A percentile compares a stretch with the other conserved stretches of the same genome.
Conservation (phyloP, 306 rosid genomes). For the Pyrus bretschneideri region DNA sequence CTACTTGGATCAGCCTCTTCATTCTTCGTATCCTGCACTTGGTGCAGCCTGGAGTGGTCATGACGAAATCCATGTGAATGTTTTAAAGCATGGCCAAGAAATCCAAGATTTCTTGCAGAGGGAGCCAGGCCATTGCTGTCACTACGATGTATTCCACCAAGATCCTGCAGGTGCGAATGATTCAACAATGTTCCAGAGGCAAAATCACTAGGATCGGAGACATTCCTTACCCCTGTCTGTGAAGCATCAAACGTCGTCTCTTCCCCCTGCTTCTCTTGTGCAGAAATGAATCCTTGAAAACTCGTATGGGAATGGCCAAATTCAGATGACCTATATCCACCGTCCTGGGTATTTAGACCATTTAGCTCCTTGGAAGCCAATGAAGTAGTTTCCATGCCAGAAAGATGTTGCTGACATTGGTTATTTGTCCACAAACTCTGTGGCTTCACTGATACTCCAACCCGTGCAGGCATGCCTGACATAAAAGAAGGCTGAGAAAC, state of each 20-base stretch:
- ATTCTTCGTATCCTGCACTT: constrained; percentile 29
- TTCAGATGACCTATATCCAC: constrained; percentile 20
- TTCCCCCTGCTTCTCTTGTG: constrained; percentile 12
- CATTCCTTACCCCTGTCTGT: constrained; percentile 23
- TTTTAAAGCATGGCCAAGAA: constrained; percentile 15
- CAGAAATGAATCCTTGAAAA: constrained; percentile 27
- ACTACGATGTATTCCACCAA: constrained; percentile 14
- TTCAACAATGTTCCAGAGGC: constrained; percentile 22
- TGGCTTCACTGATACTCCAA: constrained; percentile 19
- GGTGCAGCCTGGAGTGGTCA: constrained; percentile 21
- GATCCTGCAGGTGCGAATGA: constrained; percentile 28
- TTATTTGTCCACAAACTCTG: constrained; percentile 29
- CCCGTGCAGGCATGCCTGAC: constrained; percentile 27
- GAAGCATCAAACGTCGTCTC: constrained; percentile 18
- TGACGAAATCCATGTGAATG: constrained; percentile 19
- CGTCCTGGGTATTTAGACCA: constrained; percentile 20
- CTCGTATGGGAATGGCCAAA: constrained; percentile 7
- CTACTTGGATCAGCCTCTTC: constrained; percentile 21
- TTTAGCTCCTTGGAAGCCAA: constrained; percentile 16
- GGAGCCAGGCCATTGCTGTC: constrained; percentile 16
- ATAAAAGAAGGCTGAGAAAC: constrained; percentile 19
- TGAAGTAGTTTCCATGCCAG: constrained; percentile 23
- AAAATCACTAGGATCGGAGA: constrained; percentile 23
- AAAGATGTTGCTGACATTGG: constrained; percentile 20
- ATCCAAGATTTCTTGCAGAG: constrained; percentile 21